phyloP scores from a whole-genome alignment of 1,284 basidiomycete species.

The Ceratobasidium theobromae region DNA sequence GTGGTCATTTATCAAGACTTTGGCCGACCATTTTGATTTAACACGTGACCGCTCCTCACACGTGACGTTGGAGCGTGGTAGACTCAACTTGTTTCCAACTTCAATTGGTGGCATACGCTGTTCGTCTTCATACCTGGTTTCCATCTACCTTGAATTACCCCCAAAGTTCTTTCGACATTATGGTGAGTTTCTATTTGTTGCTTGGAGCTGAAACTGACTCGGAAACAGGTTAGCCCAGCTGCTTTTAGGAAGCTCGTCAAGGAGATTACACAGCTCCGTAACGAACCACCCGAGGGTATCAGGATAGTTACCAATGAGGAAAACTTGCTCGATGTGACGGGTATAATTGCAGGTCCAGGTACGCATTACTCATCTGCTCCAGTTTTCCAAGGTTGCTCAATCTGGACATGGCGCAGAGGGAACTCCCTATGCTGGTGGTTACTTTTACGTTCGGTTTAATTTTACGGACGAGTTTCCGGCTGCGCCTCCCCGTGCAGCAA shows the following conservation, averaged over 20 bases:
- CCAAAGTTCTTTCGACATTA: too few relatives aligned
- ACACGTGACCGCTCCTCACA: neutral
- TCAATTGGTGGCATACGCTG: neutral
- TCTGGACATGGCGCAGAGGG: conserved; percentile 56
- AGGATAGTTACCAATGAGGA: conserved; percentile 81
- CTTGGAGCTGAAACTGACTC: too few relatives aligned
- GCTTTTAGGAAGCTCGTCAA: conserved; percentile 63
- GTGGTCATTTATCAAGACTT: neutral
- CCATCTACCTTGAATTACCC: too few relatives aligned
- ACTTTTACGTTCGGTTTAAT: conserved; percentile 83
- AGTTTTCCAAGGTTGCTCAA: conserved; percentile 44
- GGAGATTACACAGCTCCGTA: conserved; percentile 76
- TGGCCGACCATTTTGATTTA: neutral
- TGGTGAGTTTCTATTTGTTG: too few relatives aligned
- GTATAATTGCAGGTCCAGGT: conserved; percentile 81
- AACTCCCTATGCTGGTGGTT: conserved; percentile 90
- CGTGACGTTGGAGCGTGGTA: neutral
- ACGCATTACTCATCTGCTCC: conserved; percentile 42
- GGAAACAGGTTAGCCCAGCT: conserved; percentile 39
- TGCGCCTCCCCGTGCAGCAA: conserved; percentile 59
- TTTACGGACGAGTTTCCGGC: conserved; percentile 90
- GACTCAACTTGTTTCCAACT: neutral
- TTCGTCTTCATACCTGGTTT: neutral
- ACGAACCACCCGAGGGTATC: conserved; percentile 83
- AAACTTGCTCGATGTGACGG: conserved; percentile 77